Base-by-base conservation (phyloP, 2,329 filamentous ascomycete species). In the Chrysosporium keratinophilum region DNA sequence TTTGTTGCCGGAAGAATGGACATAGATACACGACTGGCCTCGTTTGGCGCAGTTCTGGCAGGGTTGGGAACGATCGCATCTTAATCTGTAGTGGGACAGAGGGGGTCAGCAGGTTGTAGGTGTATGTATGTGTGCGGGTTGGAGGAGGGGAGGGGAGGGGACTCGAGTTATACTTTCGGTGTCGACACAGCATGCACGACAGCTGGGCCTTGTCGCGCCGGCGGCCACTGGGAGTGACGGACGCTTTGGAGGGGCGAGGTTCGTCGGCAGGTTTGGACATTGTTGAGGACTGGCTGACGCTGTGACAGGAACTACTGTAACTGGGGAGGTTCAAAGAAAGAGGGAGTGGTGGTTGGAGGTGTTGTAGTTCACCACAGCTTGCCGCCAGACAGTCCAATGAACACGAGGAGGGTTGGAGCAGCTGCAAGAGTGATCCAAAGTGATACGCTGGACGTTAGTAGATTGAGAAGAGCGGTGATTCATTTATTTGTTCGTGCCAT, bases 151-250 rank as follows among this genome's bases (percentile, higher is more conserved):
- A 33, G 20, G 19, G 12, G 17, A 14, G 19, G 48, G n/a, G n/a
- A n/a, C 15, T 15, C 7, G 14, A 46, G 34, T 41, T 15, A 33
- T 52, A 57, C 55, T 57, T 57, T 54, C 47, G 45, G 12, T 46
- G 50, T 17, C 54, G 37, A 37, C 54, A 56, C n/a, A 54, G 15
- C 40, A 46, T 46, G 41, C 54, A 56, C 20, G 51, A 54, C 23
- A 56, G 19, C 51, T 56, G 54, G 33, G 54, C 44, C 43, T 56
- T 56, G 44, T 56, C 54, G 19, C 54, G 42, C 14, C 54, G 44
- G 12, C 54, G 54, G 34, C 50, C 43, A 23, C 33, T 50, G n/a
- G 48, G 48, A 14, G 41, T 41, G 14, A 44, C 14, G 7, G 31
- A n/a, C 39, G 39, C 11, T 41, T 43, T 49, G 19, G 46, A 41